Conservation (phyloP, 306 rosid genomes). For the Pachyrhizus erosus region DNA sequence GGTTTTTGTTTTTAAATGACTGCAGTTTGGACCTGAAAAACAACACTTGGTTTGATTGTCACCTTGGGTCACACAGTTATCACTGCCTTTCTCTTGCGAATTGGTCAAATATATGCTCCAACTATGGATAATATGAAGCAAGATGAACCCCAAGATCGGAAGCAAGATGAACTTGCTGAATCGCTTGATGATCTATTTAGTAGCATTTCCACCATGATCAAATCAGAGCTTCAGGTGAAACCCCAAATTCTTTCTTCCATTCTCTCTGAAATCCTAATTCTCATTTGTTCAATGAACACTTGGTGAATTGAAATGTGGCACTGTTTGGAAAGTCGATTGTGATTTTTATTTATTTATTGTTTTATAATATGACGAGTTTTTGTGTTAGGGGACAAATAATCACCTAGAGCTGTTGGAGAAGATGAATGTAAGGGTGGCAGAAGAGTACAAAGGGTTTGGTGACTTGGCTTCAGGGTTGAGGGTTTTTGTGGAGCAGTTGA, state of each 20-base stretch:
- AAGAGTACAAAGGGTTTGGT: conserved; percentile 82
- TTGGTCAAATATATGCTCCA: neutral
- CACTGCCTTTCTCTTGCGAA: neutral
- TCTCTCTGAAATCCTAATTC: neutral
- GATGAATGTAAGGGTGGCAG: conserved; percentile 81
- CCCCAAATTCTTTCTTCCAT: conserved; percentile 20
- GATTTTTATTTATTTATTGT: conserved; percentile 13
- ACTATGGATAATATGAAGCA: conserved; percentile 49
- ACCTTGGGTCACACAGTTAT: neutral
- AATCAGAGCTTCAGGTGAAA: conserved; percentile 83
- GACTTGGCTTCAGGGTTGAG: conserved; percentile 89
- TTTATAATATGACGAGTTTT: neutral
- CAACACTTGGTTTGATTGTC: conserved; percentile 6
- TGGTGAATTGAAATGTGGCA: neutral
- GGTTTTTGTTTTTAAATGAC: neutral
- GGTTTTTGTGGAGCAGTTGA: conserved; percentile 87
- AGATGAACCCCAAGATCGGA: conserved; percentile 40
- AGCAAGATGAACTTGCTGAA: conserved; percentile 65
- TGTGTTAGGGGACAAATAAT: conserved; percentile 73
- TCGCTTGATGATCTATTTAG: conserved; percentile 70
- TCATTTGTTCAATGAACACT: neutral
- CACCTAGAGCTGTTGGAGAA: conserved; percentile 86
- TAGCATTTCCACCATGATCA: conserved; percentile 80
- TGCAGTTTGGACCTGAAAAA: conserved; percentile 7
- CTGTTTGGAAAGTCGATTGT: neutral